A percentile compares a stretch with the other conserved stretches of the same genome.
These are phyloP conservation scores for Graphilbum sp. DNA, from an alignment of 2,329 filamentous ascomycete species.

Conservation along the genomic window DNA sequence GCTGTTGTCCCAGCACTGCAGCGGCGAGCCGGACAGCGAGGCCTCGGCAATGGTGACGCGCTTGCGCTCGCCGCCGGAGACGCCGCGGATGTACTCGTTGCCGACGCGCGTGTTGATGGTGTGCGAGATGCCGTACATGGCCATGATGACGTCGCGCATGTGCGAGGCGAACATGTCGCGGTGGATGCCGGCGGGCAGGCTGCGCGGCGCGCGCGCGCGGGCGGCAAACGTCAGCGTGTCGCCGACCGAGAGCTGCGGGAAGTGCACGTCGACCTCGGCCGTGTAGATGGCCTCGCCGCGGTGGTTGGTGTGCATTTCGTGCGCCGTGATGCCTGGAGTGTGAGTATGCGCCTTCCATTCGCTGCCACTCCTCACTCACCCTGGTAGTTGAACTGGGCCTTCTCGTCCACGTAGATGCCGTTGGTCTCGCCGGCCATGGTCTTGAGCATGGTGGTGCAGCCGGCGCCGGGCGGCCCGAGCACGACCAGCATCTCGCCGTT, in stretches of 20 bases:
- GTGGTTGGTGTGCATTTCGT: constrained; percentile 64
- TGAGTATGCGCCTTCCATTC: too few species aligned
- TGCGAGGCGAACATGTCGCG: constrained; percentile 34
- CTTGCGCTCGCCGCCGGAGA: constrained; percentile 58
- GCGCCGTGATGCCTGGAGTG: constrained; percentile 41
- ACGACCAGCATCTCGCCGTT: constrained; percentile 64
- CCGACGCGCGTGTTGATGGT: constrained; percentile 58
- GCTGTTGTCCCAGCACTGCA: constrained; percentile 57
- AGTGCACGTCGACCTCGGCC: constrained; percentile 70
- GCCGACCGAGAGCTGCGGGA: constrained; percentile 59
- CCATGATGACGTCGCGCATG: constrained; percentile 57
- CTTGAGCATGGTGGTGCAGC: constrained; percentile 75
- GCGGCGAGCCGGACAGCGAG: constrained; percentile 38
- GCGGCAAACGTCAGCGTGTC: constrained; percentile 69
- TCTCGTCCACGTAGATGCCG: constrained; percentile 55
- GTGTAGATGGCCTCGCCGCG: constrained; percentile 79
- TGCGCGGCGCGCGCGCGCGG: constrained; percentile 46
- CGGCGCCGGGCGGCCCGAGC: constrained; percentile 53
- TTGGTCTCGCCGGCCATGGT: constrained; percentile 71
- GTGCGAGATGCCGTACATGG: constrained; percentile 58
- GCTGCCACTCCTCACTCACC: constrained; percentile 26
- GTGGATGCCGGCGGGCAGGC: constrained; percentile 41
- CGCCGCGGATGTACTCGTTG: constrained; percentile 59
- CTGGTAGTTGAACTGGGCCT: constrained; percentile 69
- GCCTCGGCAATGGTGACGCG: constrained; percentile 49